Percentiles rank a stretch among this genome's conserved stretches.
phyloP scores from a whole-genome alignment of 108 stramenopile species.

The Skeletonema potamos region DNA sequence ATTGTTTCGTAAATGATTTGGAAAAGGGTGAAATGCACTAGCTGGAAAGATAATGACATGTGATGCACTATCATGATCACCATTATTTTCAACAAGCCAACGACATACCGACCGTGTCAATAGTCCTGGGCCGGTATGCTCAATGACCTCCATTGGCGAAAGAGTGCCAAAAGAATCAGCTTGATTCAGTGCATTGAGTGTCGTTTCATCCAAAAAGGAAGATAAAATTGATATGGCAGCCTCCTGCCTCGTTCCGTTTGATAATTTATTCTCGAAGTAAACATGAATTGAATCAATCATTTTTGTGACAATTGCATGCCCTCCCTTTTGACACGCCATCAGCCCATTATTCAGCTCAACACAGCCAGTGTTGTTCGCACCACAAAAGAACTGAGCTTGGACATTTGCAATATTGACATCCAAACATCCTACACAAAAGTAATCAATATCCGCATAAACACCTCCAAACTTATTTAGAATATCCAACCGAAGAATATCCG shows the following conservation, averaged over 20 bases:
- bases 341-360: slow-evolving; percentile 53
- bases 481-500: slow-evolving; percentile 47
- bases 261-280: slow-evolving; percentile 3
- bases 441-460: slow-evolving; percentile 48
- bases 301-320: slow-evolving; percentile 35
- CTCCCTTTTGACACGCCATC: slow-evolving; percentile 24
- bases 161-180: background rate
- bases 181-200: background rate
- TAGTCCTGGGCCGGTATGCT: slow-evolving; percentile 46
- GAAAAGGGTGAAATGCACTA: slow-evolving; percentile 35
- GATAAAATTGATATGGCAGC: slow-evolving; percentile 7
- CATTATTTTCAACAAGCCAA: slow-evolving; percentile 8
- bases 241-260: background rate
- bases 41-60: slow-evolving; percentile 23
- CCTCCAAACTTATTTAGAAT: slow-evolving; percentile 41
- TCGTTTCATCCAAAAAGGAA: slow-evolving; percentile 23
- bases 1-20: slow-evolving; percentile 26
- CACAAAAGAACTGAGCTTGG: slow-evolving; percentile 43
- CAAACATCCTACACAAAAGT: slow-evolving; percentile 39
- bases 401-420: slow-evolving; percentile 6
- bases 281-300: slow-evolving; percentile 33
- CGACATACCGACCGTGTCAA: slow-evolving; percentile 35
- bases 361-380: slow-evolving; percentile 46
- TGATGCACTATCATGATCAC: background rate
- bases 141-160: slow-evolving; percentile 35